Conservation (phyloP, 1,139 yeast genomes). For the Scheffersomyces insectosa region DNA sequence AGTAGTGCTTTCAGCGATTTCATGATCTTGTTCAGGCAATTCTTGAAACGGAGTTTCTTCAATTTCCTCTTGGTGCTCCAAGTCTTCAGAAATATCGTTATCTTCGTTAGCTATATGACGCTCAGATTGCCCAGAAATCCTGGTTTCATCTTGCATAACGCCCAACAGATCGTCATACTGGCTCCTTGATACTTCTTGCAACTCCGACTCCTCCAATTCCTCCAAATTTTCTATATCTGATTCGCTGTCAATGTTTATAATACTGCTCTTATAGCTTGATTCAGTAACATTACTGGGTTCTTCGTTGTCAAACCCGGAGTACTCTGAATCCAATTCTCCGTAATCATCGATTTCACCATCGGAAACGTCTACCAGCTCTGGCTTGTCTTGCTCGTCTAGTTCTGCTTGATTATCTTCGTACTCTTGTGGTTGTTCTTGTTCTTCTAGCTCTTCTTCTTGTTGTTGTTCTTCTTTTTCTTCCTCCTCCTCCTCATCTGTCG, state of each 20-base stretch:
- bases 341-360: neutral
- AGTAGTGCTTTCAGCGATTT: constrained; percentile 1
- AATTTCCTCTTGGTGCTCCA: neutral
- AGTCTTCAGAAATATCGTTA: too few species aligned
- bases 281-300: neutral
- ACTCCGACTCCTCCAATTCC: constrained; percentile 4
- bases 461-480: too few species aligned
- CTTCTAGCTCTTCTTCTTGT: neutral
- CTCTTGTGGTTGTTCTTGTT: neutral
- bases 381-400: neutral
- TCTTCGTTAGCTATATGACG: too few species aligned
- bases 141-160: too few species aligned
- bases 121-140: too few species aligned
- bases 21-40: neutral
- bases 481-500: neutral
- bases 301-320: constrained; percentile 22
- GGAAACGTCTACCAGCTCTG: neutral
- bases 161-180: neutral
- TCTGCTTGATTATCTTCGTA: neutral
- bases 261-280: neutral
- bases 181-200: neutral
- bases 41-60: constrained; percentile 1
- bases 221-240: constrained; percentile 17
- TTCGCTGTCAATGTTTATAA: constrained; percentile 11
- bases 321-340: constrained; percentile 9